Base-by-base conservation (phyloP, 495 filamentous ascomycete genomes). In the Penicillium maclennaniae region DNA sequence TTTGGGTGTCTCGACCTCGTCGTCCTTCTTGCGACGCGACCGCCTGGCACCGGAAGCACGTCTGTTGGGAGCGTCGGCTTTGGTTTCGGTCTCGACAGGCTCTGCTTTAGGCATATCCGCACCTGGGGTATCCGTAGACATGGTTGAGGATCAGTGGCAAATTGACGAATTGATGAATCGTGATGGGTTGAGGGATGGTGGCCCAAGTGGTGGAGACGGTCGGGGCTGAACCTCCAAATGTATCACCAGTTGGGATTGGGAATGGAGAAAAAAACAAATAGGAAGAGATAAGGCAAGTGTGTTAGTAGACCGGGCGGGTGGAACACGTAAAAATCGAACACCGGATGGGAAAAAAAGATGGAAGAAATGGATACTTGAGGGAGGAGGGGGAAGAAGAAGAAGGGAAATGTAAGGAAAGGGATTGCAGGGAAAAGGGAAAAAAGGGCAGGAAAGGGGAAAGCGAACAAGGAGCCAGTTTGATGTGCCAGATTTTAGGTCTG, bases 11-110 rank as follows among this genome's bases (percentile, higher is more conserved):
- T 59, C 43, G 44, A 54, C 47, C 1, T 65, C 66, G 49, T 73
- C 71, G 45, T 73, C 71, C 67, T 73, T 74, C 66, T 74, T 76
- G 41, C 73, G 71, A 70, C 73, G 73, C 71, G 73, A 73, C 67
- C 73, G 73, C 56, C 71, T 66, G 46, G 58, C 44, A 38, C 49
- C 60, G 21, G 68, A 70, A 31, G 60, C 66, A 58, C 68, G 66
- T 55, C 66, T 62, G 56, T 43, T 47, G 45, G 60, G 49, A 41
- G 47, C 59, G 44, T 59, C 56, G 52, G 47, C 39, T 4, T 59
- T 53, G 40, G 49, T 36, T n/a, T 34, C 31, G 31, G 31, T 14
- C 10, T 34, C 31, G 55, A 40, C 21, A 48, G 51, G 27, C 47
- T 64, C 63, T 19, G 56, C 53, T 40, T 59, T 58, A 1, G 58